Evolutionary conservation across 1,284 basidiomycete species (phyloP).

Genomic region (Prillingera fragicola): DNA sequence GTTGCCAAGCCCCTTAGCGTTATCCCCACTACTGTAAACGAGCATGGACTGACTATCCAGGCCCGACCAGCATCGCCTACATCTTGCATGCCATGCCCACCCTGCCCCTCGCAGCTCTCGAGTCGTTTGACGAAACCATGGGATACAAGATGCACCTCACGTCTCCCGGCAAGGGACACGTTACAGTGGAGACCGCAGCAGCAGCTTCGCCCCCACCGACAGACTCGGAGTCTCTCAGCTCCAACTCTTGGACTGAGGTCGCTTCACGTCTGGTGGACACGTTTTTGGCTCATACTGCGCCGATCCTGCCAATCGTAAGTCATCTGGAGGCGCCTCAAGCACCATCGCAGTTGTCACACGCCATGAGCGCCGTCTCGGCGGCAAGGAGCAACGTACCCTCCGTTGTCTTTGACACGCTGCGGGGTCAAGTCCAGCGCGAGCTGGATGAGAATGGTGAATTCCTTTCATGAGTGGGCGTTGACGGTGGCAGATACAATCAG

Average conservation of each 20-base stretch:
- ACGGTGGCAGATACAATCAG: slow-evolving; percentile 14
- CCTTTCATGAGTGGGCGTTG: slow-evolving; percentile 1
- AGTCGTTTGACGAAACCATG: slow-evolving; percentile 13
- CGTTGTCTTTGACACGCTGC: slow-evolving; percentile 25
- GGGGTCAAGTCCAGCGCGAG: slow-evolving; percentile 16
- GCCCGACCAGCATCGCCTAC: slow-evolving; percentile 24
- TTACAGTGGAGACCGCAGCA: too few relatives aligned
- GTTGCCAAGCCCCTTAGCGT: neutral
- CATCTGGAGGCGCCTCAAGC: slow-evolving; percentile 18
- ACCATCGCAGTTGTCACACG: slow-evolving; percentile 13
- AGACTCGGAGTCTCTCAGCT: slow-evolving; percentile 13
- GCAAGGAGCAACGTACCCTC: slow-evolving; percentile 20
- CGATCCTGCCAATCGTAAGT: slow-evolving; percentile 22
- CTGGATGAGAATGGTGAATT: slow-evolving; percentile 20
- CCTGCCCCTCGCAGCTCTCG: slow-evolving; percentile 18
- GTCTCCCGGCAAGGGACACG: too few relatives aligned
- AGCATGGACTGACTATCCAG: slow-evolving; percentile 6
- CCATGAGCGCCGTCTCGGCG: slow-evolving; percentile 28
- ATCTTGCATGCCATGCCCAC: slow-evolving; percentile 31
- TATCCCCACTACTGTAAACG: neutral
- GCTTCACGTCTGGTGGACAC: slow-evolving; percentile 22
- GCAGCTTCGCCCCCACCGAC: too few relatives aligned
- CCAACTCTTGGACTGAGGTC: slow-evolving; percentile 23
- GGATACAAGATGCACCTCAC: slow-evolving; percentile 14
- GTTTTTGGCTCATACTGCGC: slow-evolving; percentile 18